These are phyloP conservation scores for Flaveria ramosissima DNA, from an alignment of 129 eudicot species.

Conservation along the genomic window DNA sequence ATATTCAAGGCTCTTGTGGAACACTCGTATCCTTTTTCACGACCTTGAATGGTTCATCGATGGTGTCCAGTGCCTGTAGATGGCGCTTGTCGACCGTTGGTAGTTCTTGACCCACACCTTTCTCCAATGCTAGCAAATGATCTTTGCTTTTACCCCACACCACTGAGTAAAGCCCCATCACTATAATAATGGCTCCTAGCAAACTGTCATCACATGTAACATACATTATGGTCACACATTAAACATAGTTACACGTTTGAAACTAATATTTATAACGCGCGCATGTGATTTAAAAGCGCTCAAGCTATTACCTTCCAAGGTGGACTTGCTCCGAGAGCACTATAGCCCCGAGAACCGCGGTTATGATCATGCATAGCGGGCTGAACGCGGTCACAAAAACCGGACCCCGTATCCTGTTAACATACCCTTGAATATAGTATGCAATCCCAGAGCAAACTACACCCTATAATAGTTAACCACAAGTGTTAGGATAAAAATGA, in stretches of 20 bases:
- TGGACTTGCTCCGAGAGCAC: constrained; percentile 75
- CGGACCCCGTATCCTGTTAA: constrained; percentile 76
- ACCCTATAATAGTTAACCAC: constrained; percentile 47
- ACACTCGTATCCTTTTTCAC: constrained; percentile 7
- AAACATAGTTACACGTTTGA: background rate
- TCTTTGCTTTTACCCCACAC: constrained; percentile 98
- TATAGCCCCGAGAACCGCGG: constrained; percentile 73
- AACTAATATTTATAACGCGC: background rate
- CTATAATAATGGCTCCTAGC: constrained; percentile 78
- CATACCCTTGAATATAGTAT: constrained; percentile 80
- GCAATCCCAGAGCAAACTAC: constrained; percentile 96
- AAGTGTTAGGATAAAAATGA: no score
- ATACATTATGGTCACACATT: background rate
- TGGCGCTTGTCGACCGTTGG: constrained; percentile 40
- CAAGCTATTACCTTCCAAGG: constrained; percentile 77
- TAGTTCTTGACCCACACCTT: constrained; percentile 51
- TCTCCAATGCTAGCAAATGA: constrained; percentile 34
- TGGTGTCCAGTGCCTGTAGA: constrained; percentile 3
- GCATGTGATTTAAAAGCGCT: background rate
- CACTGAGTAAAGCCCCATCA: constrained; percentile 82
- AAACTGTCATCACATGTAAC: constrained; percentile 48
- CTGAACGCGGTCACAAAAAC: constrained; percentile 96
- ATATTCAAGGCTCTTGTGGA: constrained; percentile 29
- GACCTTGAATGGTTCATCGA: constrained; percentile 27
- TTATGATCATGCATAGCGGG: constrained; percentile 87